phyloP scores from a whole-genome alignment of 2,329 filamentous ascomycete species.

The Fusarium camptoceras region DNA sequence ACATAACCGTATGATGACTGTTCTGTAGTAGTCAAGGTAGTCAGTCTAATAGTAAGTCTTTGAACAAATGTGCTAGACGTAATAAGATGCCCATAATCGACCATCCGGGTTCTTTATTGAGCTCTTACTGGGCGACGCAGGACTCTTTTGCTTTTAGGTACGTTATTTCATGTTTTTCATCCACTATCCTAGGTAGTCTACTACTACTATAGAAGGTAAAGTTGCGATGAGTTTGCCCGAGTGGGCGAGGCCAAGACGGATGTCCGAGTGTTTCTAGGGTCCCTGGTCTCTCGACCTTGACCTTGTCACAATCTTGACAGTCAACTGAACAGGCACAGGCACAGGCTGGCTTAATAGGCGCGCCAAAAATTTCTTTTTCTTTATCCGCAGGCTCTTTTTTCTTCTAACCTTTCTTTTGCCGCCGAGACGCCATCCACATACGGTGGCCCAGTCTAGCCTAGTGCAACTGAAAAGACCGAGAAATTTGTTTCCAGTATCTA shows the following conservation, averaged over 20 bases:
- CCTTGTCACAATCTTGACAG: background rate
- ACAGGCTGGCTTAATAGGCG: conserved; percentile 30
- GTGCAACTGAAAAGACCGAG: background rate
- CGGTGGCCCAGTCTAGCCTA: background rate
- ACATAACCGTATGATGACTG: background rate
- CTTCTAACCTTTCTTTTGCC: conserved; percentile 23
- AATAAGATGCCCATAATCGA: background rate
- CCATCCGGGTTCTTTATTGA: background rate
- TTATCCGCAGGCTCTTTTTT: background rate
- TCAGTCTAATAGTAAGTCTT: background rate
- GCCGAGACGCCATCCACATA: conserved; percentile 26
- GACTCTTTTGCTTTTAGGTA: background rate
- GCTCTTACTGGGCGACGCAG: background rate
- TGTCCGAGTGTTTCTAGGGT: conserved; percentile 33
- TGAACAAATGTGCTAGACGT: background rate
- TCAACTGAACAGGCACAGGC: background rate
- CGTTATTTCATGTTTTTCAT: background rate
- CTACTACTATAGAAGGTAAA: conserved; percentile 17
- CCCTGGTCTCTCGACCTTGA: conserved; percentile 11
- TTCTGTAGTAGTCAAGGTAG: background rate
- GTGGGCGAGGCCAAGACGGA: conserved; percentile 33
- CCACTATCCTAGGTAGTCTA: conserved; percentile 17
- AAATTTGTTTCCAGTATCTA: background rate
- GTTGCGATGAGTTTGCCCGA: conserved; percentile 41
- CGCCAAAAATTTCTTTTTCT: conserved; percentile 7